These are phyloP conservation scores for Albatrellus ellisii DNA, from an alignment of 768 basidiomycete genomes.

Conservation along the genomic window DNA sequence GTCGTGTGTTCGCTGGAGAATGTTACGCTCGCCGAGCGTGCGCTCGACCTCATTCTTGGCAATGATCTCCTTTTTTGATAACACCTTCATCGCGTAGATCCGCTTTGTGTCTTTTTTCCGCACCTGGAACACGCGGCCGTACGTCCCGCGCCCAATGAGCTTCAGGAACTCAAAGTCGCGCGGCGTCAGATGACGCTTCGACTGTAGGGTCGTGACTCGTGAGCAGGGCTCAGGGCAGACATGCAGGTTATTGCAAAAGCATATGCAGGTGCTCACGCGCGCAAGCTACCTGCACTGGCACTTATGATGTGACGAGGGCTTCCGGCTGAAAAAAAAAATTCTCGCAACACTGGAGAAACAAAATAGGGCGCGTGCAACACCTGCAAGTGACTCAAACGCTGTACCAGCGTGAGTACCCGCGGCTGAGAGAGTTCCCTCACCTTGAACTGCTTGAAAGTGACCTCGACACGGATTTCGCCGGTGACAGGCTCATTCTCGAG, in stretches of 20 bases:
- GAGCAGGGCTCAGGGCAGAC: no score
- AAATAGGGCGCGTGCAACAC: conserved; percentile 9
- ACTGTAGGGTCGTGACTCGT: no score
- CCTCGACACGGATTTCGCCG: conserved; percentile 90
- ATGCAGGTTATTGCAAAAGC: no score
- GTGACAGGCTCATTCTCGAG: conserved; percentile 73
- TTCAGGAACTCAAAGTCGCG: conserved; percentile 98
- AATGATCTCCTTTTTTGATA: conserved; percentile 97
- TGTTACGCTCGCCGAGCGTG: conserved; percentile 98
- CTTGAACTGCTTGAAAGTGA: conserved; percentile 86
- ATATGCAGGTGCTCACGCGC: no score
- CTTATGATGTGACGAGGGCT: no score
- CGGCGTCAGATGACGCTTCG: conserved; percentile 74
- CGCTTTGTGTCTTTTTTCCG: conserved; percentile 96
- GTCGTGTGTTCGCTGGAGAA: conserved; percentile 84
- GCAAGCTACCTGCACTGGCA: no score
- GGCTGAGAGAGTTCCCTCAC: conserved; percentile 34
- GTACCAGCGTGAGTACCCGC: not conserved
- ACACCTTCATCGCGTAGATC: conserved; percentile 99
- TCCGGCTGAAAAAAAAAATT: no score
- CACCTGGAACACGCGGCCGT: conserved; percentile 97
- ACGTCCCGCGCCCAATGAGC: conserved; percentile 95
- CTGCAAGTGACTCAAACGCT: not conserved
- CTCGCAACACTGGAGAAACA: no score
- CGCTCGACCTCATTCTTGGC: conserved; percentile 99